Percentiles rank a stretch among this genome's conserved stretches.
These are phyloP conservation scores for Coniella vitis DNA, from an alignment of 2,329 filamentous ascomycete species.

Conservation along the genomic window DNA sequence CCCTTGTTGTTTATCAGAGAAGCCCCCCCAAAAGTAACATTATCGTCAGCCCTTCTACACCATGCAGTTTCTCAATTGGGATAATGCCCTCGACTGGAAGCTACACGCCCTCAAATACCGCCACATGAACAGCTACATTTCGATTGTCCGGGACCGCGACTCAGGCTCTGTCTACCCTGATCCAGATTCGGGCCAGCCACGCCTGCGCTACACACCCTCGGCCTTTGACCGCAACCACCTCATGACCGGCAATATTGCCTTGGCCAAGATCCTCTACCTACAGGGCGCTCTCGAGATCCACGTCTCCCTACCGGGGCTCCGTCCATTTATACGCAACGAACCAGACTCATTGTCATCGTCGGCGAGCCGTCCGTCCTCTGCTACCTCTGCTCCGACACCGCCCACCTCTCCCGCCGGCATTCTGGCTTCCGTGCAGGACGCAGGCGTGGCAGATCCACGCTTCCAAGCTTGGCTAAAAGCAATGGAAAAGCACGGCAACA, in stretches of 20 bases:
- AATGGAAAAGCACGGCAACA: constrained; percentile 39
- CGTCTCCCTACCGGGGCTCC: constrained; percentile 50
- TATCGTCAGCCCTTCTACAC: constrained; percentile 58
- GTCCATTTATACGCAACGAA: constrained; percentile 45
- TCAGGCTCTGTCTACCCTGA: constrained; percentile 67
- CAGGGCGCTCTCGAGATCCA: constrained; percentile 71
- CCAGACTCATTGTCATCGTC: too few relatives aligned
- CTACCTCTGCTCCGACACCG: neutral
- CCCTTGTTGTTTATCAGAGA: neutral
- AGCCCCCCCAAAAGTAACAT: too few relatives aligned
- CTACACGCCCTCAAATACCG: constrained; percentile 56
- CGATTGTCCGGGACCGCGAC: constrained; percentile 65
- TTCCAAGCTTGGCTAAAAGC: constrained; percentile 54
- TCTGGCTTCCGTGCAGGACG: constrained; percentile 14
- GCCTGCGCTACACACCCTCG: constrained; percentile 64
- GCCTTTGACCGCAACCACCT: constrained; percentile 62
- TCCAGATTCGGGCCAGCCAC: constrained; percentile 52
- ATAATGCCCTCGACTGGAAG: constrained; percentile 60
- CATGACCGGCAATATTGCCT: constrained; percentile 60
- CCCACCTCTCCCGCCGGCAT: neutral
- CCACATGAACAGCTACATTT: constrained; percentile 62
- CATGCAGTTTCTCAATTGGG: constrained; percentile 59
- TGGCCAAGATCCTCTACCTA: constrained; percentile 69
- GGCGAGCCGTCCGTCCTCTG: neutral
- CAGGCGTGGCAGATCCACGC: constrained; percentile 48